Base-by-base conservation (phyloP, 1,284 basidiomycete species). In the Tilletia walkeri region DNA sequence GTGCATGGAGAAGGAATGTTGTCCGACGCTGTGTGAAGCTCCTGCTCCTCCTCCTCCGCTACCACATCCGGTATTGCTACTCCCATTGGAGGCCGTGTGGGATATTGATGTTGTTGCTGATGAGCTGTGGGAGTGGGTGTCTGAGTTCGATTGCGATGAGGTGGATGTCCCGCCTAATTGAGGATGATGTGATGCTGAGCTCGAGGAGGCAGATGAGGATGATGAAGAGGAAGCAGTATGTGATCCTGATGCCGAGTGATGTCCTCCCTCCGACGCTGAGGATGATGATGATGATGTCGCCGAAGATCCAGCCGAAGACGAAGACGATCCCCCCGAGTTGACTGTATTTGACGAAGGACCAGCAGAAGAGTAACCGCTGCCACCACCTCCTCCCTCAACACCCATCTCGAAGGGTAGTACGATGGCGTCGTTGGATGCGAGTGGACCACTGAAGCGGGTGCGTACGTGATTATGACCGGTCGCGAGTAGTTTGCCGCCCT, bases 1-100 rank as follows among this genome's bases (percentile, higher is more conserved):
- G 38, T 74, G 73, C 73, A 74, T 74, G 54, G 70, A 72, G 36
- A 74, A 74, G 69, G 68, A 72, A 36, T 70, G 65, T 56, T 70
- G 67, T 12, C 59, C 59, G 59, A 63, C 63, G 10, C 20, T 49
- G 50, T 54, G 68, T 16, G 18, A 18, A 39, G 20, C n/a, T 18
- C 45, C 14, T 36, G 36, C 38, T 12, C 56, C 48, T 16, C 66
- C 24, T 9, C 10, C 48, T 41, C 34, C 66, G 48, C 38, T 12
- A n/a, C 30, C 16, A 53, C 16, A 16, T 53, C 18, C 50, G 50
- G 1, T 24, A 53, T 24, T 24, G 16, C 20, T 53, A n/a, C 47
- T 48, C 12, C 10, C 12, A 48, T 48, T 12, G 47, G 47, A 48
- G n/a, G 47, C 47, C 10, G 47, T 1, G 4, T 24, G 6, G 50